Evolutionary conservation across 2,329 filamentous ascomycete species (phyloP).

Genomic region (Nigrospora osmanthi): DNA sequence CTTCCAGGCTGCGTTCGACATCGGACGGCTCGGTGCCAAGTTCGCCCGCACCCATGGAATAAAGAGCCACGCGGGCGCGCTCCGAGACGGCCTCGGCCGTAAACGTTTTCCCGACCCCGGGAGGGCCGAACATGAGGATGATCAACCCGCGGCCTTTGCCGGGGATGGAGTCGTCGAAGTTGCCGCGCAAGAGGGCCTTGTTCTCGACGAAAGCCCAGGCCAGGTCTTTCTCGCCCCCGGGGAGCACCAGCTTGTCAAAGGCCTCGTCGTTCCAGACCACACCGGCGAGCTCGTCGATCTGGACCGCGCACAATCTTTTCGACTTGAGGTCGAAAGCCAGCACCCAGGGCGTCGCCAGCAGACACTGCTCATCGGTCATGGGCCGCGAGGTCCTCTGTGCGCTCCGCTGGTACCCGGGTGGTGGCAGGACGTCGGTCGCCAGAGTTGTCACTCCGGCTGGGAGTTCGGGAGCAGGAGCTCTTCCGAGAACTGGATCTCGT

Average conservation of each 20-base stretch:
- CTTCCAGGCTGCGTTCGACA: constrained; percentile 12
- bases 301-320: constrained; percentile 28
- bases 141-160: constrained; percentile 29
- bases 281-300: constrained; percentile 33
- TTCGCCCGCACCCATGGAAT: constrained; percentile 20
- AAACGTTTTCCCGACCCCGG: constrained; percentile 31
- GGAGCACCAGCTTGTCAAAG: constrained; percentile 41
- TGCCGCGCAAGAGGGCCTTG: constrained; percentile 11
- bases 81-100: constrained; percentile 30
- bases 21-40: constrained; percentile 15
- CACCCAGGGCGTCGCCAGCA: constrained; percentile 27
- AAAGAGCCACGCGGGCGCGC: constrained; percentile 21
- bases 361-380: constrained; percentile 24
- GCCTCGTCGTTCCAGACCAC: constrained; percentile 40
- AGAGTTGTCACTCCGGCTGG: no score
- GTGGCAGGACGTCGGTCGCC: no score
- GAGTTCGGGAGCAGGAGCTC: no score
- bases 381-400: constrained; percentile 14
- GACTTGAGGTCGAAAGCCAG: constrained; percentile 27
- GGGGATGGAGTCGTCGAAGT: constrained; percentile 8
- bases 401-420: constrained; percentile 1
- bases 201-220: constrained; percentile 32
- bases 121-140: constrained; percentile 34
- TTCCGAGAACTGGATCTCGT: no score
- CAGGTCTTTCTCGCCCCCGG: constrained; percentile 40